Evolutionary conservation across 306 rosid species (phyloP).

Genomic region (Quercus alba): DNA sequence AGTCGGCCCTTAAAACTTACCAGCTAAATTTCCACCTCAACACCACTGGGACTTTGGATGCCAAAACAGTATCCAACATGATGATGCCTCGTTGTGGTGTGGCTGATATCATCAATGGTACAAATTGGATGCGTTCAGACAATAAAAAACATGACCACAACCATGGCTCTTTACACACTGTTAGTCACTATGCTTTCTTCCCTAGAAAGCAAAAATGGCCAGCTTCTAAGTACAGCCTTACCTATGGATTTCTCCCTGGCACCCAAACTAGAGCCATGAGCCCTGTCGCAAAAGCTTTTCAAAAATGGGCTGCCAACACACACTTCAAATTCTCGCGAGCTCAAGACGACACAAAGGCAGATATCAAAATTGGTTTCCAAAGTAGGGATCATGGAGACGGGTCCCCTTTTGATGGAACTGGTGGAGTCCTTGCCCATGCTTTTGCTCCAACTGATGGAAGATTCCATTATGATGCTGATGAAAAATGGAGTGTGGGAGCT

Average conservation of each 20-base stretch:
- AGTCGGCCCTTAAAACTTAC: neutral
- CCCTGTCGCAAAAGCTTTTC: neutral
- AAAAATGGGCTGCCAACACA: neutral
- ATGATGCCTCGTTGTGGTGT: neutral
- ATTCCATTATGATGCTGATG: neutral
- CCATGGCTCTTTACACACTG: neutral
- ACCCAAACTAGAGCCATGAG: neutral
- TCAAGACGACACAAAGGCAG: neutral
- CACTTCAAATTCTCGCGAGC: neutral
- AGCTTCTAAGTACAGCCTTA: neutral
- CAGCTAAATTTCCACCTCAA: neutral
- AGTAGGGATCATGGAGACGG: neutral
- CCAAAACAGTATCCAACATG: neutral
- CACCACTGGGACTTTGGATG: neutral
- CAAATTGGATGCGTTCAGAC: neutral
- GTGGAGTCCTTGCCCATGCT: neutral
- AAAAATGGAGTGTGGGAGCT: neutral
- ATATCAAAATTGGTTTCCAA: neutral
- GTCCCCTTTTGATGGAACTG: neutral
- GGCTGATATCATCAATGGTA: neutral
- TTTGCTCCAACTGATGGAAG: neutral
- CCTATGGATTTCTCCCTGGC: neutral
- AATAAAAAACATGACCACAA: neutral
- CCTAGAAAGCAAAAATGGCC: neutral
- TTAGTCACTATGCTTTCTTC: neutral